These are phyloP conservation scores for Ophiostoma populinum DNA, from an alignment of 2,329 filamentous ascomycete genomes.

Conservation along the genomic window DNA sequence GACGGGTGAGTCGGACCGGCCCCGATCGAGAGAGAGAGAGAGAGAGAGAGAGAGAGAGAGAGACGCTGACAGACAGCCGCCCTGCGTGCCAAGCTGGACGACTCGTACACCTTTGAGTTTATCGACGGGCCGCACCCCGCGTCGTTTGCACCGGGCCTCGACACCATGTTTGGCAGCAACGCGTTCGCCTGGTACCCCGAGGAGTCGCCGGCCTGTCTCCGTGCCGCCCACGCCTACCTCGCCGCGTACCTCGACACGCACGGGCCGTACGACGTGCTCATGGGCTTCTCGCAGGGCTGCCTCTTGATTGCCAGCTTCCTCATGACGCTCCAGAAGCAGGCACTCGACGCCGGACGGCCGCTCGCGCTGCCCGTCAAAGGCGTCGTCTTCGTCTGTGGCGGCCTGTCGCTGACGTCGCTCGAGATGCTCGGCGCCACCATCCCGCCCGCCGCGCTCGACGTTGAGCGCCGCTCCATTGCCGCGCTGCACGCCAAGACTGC, in stretches of 20 bases:
- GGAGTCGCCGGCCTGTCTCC: conserved; percentile 16
- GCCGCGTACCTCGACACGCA: conserved; percentile 17
- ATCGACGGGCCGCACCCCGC: conserved; percentile 18
- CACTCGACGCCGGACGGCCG: conserved; percentile 9
- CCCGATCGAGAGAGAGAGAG: no score
- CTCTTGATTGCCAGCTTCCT: conserved; percentile 22
- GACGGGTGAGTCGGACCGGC: conserved; percentile 19
- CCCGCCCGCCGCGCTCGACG: conserved; percentile 16
- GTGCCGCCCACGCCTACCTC: conserved; percentile 20
- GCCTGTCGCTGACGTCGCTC: conserved; percentile 19
- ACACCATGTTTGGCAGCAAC: conserved; percentile 16
- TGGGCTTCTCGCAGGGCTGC: conserved; percentile 24
- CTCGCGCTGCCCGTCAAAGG: conserved; percentile 19
- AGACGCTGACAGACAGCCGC: conserved; percentile 14
- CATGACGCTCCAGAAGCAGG: conserved; percentile 19
- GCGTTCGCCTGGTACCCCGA: conserved; percentile 18
- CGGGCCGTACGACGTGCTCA: conserved; percentile 20
- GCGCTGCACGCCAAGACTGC: conserved; percentile 15
- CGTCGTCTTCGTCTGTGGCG: conserved; percentile 24
- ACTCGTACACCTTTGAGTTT: conserved; percentile 18
- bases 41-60: not conserved
- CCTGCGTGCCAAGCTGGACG: conserved; percentile 18
- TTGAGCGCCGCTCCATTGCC: conserved; percentile 14
- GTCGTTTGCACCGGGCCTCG: conserved; percentile 18
- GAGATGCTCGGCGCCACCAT: conserved; percentile 20